A percentile compares a stretch with the other conserved stretches of the same genome.
Conservation (phyloP, 352 stramenopile species). For the Phytophthora syringae region DNA sequence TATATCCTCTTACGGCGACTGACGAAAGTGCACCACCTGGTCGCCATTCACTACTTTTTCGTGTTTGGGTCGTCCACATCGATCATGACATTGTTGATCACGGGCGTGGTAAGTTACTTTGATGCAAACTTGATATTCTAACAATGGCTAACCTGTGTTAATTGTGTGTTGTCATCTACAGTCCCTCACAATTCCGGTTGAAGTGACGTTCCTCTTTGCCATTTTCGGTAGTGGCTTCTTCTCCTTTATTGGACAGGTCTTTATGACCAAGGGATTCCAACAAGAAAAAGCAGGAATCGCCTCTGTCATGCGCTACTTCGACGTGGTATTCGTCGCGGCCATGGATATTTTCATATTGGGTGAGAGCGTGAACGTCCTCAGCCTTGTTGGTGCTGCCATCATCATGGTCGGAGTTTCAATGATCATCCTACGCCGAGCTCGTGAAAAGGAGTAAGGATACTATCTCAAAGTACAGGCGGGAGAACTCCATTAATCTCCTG, state of each 20-base stretch:
- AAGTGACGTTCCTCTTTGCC: slow-evolving; percentile 27
- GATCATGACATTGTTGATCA: slow-evolving; percentile 31
- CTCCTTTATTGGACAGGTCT: slow-evolving; percentile 45
- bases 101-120: slow-evolving; percentile 33
- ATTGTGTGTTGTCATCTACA: not conserved
- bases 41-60: slow-evolving; percentile 59
- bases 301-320: slow-evolving; percentile 51
- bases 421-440: slow-evolving; percentile 35
- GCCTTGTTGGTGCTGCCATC: slow-evolving; percentile 39
- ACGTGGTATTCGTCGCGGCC: slow-evolving; percentile 48
- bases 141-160: not conserved
- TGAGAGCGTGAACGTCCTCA: slow-evolving; percentile 31
- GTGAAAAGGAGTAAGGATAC: slow-evolving; percentile 26
- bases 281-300: slow-evolving; percentile 44
- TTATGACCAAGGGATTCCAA: slow-evolving; percentile 49
- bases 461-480: not conserved
- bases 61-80: slow-evolving; percentile 40
- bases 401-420: slow-evolving; percentile 40
- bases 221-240: slow-evolving; percentile 40
- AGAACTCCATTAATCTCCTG: too few relatives aligned
- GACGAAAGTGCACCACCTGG: slow-evolving; percentile 37
- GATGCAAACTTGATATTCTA: not conserved
- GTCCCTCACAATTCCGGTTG: slow-evolving; percentile 26
- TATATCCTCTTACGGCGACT: slow-evolving; percentile 50
- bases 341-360: slow-evolving; percentile 44